A percentile compares a stretch with the other conserved stretches of the same genome.
Evolutionary conservation across 164 flowering plant species (phyloP).

Genomic region (Stephania japonica): DNA sequence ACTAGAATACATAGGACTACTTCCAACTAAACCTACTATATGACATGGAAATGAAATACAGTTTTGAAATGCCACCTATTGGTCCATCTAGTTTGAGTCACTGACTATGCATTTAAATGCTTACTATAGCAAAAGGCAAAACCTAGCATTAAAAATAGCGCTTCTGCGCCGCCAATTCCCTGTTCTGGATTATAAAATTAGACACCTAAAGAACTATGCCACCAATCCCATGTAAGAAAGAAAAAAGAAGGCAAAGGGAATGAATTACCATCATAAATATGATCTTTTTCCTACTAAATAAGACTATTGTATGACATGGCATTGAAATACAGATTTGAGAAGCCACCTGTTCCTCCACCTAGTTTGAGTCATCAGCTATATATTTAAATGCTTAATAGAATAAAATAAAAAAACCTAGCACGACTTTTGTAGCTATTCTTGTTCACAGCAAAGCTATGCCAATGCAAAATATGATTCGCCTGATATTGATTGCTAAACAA

Average conservation of each 20-base stretch:
- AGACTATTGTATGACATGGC: background rate
- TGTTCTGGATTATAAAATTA: no score
- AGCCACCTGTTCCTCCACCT: background rate
- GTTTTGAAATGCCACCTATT: background rate
- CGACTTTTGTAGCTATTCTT: no score
- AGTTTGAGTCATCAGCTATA: background rate
- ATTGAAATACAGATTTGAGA: background rate
- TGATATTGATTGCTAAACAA: no score
- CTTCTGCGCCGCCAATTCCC: no score
- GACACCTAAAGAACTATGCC: no score
- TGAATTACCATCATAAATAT: background rate
- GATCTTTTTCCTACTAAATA: background rate
- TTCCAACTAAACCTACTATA: background rate
- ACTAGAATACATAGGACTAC: background rate
- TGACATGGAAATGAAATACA: background rate
- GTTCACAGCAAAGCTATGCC: no score
- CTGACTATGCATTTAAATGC: background rate
- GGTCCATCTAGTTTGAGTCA: background rate
- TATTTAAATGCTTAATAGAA: background rate
- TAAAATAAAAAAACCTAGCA: background rate
- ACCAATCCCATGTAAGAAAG: background rate
- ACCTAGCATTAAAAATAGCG: no score
- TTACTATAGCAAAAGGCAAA: background rate
- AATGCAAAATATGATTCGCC: no score
- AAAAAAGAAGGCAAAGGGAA: background rate